Evolutionary conservation across 306 rosid genomes (phyloP).

Genomic region (Trifolium repens): DNA sequence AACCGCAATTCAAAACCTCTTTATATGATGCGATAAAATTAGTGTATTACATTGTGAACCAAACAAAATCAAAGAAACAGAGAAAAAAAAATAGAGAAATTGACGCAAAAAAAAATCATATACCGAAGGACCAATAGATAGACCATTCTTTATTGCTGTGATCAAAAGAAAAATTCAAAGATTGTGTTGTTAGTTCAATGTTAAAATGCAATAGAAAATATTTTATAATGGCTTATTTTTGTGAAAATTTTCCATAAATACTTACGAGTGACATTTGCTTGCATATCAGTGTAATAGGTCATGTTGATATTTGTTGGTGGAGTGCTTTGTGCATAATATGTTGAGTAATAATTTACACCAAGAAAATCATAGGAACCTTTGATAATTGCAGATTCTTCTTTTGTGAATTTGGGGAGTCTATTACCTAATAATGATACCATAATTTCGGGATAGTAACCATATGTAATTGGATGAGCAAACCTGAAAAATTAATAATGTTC

Average conservation of each 20-base stretch:
- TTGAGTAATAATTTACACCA: constrained; percentile 67
- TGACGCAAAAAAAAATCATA: not conserved
- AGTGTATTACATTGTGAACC: not conserved
- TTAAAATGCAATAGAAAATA: not conserved
- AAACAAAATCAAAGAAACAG: not conserved
- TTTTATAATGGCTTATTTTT: not conserved
- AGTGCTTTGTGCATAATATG: constrained; percentile 47
- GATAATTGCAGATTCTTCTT: constrained; percentile 34
- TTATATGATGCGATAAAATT: not conserved
- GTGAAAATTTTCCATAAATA: not conserved
- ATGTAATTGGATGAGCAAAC: constrained; percentile 58
- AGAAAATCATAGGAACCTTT: constrained; percentile 64
- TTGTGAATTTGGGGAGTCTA: constrained; percentile 62
- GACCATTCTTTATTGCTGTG: constrained; percentile 36
- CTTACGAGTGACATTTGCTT: constrained; percentile 48
- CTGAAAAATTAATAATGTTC: constrained; percentile 26
- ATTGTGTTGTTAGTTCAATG: constrained; percentile 4
- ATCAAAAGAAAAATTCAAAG: constrained; percentile 8
- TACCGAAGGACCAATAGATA: constrained; percentile 38
- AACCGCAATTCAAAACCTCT: not conserved
- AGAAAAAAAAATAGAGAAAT: not conserved
- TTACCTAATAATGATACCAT: constrained; percentile 52
- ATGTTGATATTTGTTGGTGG: constrained; percentile 36
- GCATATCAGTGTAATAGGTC: constrained; percentile 47
- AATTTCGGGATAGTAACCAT: constrained; percentile 60